Base-by-base conservation (phyloP, 441 rosid genomes). In the Cnidoscolus chayamansa region DNA sequence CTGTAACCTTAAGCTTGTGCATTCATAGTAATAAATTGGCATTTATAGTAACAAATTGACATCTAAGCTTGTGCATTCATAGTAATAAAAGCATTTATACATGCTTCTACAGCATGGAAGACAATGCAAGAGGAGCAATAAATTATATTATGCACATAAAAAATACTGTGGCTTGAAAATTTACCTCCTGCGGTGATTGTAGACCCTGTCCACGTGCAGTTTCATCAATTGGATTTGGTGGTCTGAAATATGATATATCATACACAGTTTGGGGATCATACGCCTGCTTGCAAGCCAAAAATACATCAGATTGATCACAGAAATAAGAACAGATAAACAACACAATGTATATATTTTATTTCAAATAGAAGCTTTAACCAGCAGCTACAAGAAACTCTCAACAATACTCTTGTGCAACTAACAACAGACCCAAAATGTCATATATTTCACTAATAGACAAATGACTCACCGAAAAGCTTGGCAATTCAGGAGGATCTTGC, bases 151-250 rank as follows among this genome's bases (percentile, higher is more conserved):
- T 31, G n/a, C 16, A 49, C 16, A 8, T 2, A n/a, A 12, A 63
- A 63, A 40, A 40, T 40, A 40, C 0, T 11, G 45, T 48, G 67
- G 70, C 51, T 11, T 15, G 17, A 9, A 55, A 51, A 51, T 60
- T 75, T 78, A 93, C 98, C 97, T 93, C 97, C 64, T 80, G 94
- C 16, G 87, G 85, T 71, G 86, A 85, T 60, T 85, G 90, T 17
- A 86, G 80, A 70, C 88, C 90, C 76, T 86, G 98, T 43, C 83
- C 91, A 25, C 85, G 85, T 3, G 82, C 77, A 31, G 84, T 78
- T 77, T 87, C 98, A 76, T 90, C 94, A 80, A 83, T 78, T 37
- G 86, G n/a, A 80, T 82, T 78, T 37, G 86, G n/a, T 20, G 91
- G 91, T 76, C 91, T 84, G 78, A 89, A 87, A 83, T 90, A 93